Base-by-base conservation (phyloP, 2,329 filamentous ascomycete species). In the Cytospora piceae region DNA sequence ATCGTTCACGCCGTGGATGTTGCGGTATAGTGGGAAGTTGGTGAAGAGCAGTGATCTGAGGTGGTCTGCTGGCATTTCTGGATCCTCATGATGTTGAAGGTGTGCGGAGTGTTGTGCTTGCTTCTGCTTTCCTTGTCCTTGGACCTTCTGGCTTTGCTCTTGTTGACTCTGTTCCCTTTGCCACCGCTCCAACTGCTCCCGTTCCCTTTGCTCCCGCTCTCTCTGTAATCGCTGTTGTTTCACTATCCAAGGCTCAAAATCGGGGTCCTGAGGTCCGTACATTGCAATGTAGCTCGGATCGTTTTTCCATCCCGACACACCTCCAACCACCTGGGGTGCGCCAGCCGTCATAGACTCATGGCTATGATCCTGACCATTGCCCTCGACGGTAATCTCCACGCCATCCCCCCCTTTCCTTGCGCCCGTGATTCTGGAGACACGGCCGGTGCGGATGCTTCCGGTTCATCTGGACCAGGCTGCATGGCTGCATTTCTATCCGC, bases 21-120 rank as follows among this genome's bases (percentile, higher is more conserved):
- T 24, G 52, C 52, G 54, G 31, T 34, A 51, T 27, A 15, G 64
- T 1, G 53, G 64, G n/a, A 66, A 64, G 62, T 59, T 49, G 4
- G 54, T 7, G 3, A 46, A 29, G 22, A 64, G 46, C 46, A 49
- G 46, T 12, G 46, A 12, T n/a, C 11, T 14, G 9, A 49, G 46
- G n/a, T 49, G 15, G 24, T 49, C 46, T 24, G 46, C 24, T 22
- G 46, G 46, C 4, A 2, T 4, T 14, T n/a, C 17, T 22, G n/a
- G 46, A 4, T 12, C 22, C n/a, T 49, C 11, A 8, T 24, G 46
- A 14, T 24, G 46, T 7, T 22, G 20, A 11, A 22, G 20, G 20
- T 7, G 20, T 22, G 9, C 42, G 42, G 9, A 22, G 3, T 22
- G 20, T 46, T 46, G 39, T 12, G 4, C 39, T 42, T 42, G 14